Percentiles rank a stretch among this genome's conserved stretches.
phyloP scores from a whole-genome alignment of 441 rosid genomes.

The Adansonia madagascariensis region DNA sequence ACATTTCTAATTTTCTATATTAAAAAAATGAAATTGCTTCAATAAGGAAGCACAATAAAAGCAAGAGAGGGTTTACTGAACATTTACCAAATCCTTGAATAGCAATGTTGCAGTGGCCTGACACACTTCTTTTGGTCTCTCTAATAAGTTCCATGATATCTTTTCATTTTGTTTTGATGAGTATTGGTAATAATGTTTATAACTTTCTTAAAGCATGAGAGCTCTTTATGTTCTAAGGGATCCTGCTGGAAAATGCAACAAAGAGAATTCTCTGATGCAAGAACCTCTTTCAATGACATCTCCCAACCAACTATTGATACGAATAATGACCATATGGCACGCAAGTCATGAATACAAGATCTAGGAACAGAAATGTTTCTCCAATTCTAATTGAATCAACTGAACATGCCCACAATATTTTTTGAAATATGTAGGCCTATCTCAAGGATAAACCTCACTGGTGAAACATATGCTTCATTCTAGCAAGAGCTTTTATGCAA shows the following conservation, averaged over 20 bases:
- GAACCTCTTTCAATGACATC: neutral
- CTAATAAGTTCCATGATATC: neutral
- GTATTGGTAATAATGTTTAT: neutral
- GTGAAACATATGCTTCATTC: neutral
- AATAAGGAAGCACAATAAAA: neutral
- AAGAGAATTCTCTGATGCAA: neutral
- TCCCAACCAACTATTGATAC: neutral
- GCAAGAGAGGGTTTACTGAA: neutral
- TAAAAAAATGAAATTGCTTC: neutral
- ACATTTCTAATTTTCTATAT: neutral
- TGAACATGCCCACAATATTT: neutral
- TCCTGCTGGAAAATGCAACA: neutral
- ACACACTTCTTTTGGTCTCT: neutral
- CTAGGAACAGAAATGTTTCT: conserved; percentile 3
- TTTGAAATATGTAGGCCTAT: neutral
- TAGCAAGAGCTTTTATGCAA: neutral
- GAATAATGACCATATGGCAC: neutral
- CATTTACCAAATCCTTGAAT: neutral
- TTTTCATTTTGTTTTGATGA: neutral
- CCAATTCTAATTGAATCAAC: neutral
- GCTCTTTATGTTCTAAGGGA: neutral
- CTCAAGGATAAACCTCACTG: neutral
- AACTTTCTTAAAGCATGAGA: neutral
- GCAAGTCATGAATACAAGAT: neutral
- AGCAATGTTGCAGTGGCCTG: neutral